Percentiles rank a stretch among this genome's conserved stretches.
These are phyloP conservation scores for Mentha longifolia DNA, from an alignment of 257 asterid genomes.

Conservation along the genomic window DNA sequence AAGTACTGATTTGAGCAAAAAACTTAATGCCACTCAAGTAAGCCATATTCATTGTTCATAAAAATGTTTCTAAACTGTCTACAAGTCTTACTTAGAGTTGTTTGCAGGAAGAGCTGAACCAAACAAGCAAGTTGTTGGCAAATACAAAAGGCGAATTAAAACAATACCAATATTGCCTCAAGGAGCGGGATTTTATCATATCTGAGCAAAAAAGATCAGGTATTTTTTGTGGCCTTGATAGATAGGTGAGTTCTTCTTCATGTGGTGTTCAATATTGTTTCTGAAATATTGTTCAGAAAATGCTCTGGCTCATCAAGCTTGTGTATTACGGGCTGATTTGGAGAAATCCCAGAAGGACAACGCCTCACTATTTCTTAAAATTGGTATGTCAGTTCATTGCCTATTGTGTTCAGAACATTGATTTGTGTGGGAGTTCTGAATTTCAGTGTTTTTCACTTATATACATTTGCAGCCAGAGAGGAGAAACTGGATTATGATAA, in stretches of 20 bases:
- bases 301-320: conserved; percentile 82
- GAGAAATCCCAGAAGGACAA: conserved; percentile 76
- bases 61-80: conserved; percentile 17
- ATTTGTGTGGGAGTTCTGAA: background rate
- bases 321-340: conserved; percentile 75
- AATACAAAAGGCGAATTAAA: conserved; percentile 63
- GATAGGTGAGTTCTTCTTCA: conserved; percentile 10
- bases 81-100: conserved; percentile 36
- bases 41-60: conserved; percentile 23
- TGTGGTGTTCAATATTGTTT: conserved; percentile 27
- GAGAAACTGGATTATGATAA: conserved; percentile 69
- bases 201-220: conserved; percentile 88
- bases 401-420: background rate
- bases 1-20: conserved; percentile 59
- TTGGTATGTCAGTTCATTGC: conserved; percentile 46
- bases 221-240: conserved; percentile 28
- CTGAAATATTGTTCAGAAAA: conserved; percentile 52
- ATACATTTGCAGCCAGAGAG: conserved; percentile 62
- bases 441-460: conserved; percentile 32
- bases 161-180: conserved; percentile 57
- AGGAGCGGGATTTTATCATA: conserved; percentile 77
- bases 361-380: conserved; percentile 65
- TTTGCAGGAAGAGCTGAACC: conserved; percentile 66
- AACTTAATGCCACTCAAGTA: conserved; percentile 71
- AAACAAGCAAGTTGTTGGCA: conserved; percentile 59